Base-by-base conservation (phyloP, 306 rosid genomes). In the Cucurbita pepo region DNA sequence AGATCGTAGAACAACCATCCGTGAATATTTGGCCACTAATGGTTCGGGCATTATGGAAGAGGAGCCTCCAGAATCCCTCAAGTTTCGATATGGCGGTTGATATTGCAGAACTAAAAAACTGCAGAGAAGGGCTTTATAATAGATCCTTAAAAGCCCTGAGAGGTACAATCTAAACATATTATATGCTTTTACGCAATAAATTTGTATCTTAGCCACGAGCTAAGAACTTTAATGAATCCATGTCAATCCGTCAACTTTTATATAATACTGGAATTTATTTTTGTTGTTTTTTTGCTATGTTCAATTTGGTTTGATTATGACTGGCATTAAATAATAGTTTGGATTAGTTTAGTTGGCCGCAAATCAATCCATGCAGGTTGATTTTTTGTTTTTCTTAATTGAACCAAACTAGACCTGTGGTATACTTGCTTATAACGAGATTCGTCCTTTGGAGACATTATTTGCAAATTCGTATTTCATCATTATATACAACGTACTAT, bases 1-100 rank as follows among this genome's bases (percentile, higher is more conserved):
- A 55, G 95, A 94, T 82, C 94, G 97, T 18, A 87, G 80, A 81
- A 90, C 98, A 48, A 90, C 92, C 56, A 89, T 94, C 57, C 90
- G 89, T 1, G 81, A 81, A 54, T 90, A 93, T 82, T 78, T 93
- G 77, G 86, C 89, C 19, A 75, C 90, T 40, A 69, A 85, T 22
- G 96, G 98, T 76, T 74, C 89, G 22, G 94, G 96, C 60, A 93
- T 93, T 78, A 90, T 93, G 98, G 89, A 90, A 82, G 98, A 93
- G 80, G 90, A 93, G 56, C 98, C 96, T 47, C 98, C 97, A 16
- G 97, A 90, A 66, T 80, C 97, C 78, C 88, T 90, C 76, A 90
- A 84, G 82, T 74, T 66, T 44, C 91, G 96, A 18, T 93, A 93
- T 78, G 95, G 92, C 15, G 98, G 98, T 81, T 93, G 85, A 90